These are phyloP conservation scores for Nannochloris sp. DNA, from an alignment of 139 green algal species.

Conservation along the genomic window DNA sequence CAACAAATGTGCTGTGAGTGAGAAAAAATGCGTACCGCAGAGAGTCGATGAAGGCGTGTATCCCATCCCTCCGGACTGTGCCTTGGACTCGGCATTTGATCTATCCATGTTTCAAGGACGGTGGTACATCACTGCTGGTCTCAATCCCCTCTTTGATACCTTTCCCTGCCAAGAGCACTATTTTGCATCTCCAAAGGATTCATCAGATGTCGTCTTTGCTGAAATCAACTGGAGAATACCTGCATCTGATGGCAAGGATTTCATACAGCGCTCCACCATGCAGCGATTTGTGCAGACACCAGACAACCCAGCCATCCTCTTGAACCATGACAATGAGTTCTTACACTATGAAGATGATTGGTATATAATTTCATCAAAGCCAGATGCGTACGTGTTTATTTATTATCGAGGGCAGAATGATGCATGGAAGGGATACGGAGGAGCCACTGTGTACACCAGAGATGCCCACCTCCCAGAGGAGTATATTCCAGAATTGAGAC, in stretches of 20 bases:
- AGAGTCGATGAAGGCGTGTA: conserved; percentile 40
- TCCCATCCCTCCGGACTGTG: conserved; percentile 37
- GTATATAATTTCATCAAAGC: conserved; percentile 69
- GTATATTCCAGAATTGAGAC: conserved; percentile 43
- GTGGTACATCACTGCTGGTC: conserved; percentile 82
- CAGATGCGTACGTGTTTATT: conserved; percentile 69
- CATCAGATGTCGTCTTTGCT: conserved; percentile 25
- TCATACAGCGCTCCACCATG: conserved; percentile 60
- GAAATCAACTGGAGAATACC: conserved; percentile 73
- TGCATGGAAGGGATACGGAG: conserved; percentile 80
- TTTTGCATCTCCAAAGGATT: conserved; percentile 35
- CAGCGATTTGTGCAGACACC: conserved; percentile 55
- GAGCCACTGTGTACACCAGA: conserved; percentile 57
- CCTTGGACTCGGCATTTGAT: conserved; percentile 51
- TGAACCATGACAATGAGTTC: conserved; percentile 71
- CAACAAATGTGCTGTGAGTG: conserved; percentile 73
- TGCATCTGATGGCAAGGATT: conserved; percentile 43
- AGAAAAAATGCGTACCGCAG: conserved; percentile 81
- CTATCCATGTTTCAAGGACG: conserved; percentile 54
- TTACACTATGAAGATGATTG: conserved; percentile 85
- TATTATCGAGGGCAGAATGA: conserved; percentile 86
- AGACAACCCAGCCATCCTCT: conserved; percentile 39
- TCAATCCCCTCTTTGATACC: conserved; percentile 78
- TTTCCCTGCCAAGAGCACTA: conserved; percentile 80
- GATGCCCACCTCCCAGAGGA: conserved; percentile 32